A percentile compares a stretch with the other conserved stretches of the same genome.
Evolutionary conservation across 1,284 basidiomycete genomes (phyloP).

Genomic region (Coniferiporia weirii): DNA sequence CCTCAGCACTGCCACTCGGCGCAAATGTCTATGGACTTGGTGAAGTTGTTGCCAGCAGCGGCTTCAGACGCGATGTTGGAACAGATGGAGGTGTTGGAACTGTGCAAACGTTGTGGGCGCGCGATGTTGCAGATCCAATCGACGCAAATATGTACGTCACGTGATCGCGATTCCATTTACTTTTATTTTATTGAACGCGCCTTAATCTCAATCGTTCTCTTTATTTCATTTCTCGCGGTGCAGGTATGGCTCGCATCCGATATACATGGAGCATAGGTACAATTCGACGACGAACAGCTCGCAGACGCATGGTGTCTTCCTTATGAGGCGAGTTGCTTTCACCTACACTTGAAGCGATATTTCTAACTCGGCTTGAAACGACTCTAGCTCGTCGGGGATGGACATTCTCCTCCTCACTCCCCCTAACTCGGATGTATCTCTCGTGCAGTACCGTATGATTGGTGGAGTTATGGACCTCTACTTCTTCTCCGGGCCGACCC

Average conservation of each 20-base stretch:
- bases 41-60: constrained; percentile 63
- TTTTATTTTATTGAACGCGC: background rate
- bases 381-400: constrained; percentile 45
- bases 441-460: constrained; percentile 60
- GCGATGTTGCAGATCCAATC: constrained; percentile 55
- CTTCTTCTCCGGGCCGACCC: constrained; percentile 64
- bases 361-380: background rate
- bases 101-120: constrained; percentile 67
- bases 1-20: constrained; percentile 55
- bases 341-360: background rate
- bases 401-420: constrained; percentile 62
- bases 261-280: constrained; percentile 64
- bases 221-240: constrained; percentile 17
- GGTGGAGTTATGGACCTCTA: constrained; percentile 67
- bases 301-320: constrained; percentile 64
- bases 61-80: constrained; percentile 58
- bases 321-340: constrained; percentile 44
- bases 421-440: constrained; percentile 40
- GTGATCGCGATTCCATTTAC: constrained; percentile 9
- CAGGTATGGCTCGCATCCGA: constrained; percentile 66
- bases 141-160: constrained; percentile 54
- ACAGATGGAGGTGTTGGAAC: constrained; percentile 48
- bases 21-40: constrained; percentile 78
- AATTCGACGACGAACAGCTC: constrained; percentile 43
- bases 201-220: constrained; percentile 3